A percentile compares a stretch with the other conserved stretches of the same genome.
Evolutionary conservation across 176 grass and related monocot genomes (phyloP).

Genomic region (Rhynchospora tenuis): DNA sequence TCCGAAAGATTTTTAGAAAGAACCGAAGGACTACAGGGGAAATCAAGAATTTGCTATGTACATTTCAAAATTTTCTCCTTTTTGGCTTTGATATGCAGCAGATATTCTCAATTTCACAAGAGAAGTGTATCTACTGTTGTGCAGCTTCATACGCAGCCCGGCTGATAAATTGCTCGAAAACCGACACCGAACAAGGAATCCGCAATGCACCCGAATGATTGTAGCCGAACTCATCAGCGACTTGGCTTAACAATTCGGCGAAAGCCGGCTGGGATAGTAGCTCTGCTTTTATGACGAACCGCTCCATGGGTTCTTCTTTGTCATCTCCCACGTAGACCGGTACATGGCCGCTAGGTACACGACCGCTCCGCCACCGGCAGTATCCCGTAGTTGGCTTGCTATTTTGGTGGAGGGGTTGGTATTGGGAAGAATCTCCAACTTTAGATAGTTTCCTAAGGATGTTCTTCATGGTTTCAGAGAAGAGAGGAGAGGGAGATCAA

Average conservation of each 20-base stretch:
- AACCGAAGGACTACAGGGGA: background rate
- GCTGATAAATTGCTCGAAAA: constrained; percentile 41
- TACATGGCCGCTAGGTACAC: constrained; percentile 60
- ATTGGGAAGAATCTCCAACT: constrained; percentile 46
- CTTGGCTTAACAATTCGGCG: constrained; percentile 58
- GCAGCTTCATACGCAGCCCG: background rate
- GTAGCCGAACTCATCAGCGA: constrained; percentile 95
- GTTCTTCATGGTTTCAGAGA: constrained; percentile 38
- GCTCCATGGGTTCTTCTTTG: constrained; percentile 45
- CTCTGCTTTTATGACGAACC: constrained; percentile 63
- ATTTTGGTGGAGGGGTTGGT: constrained; percentile 31
- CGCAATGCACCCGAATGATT: constrained; percentile 72
- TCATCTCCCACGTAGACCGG: constrained; percentile 86
- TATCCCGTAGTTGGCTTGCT: constrained; percentile 4
- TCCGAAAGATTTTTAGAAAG: background rate
- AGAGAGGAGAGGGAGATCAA: background rate
- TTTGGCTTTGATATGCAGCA: background rate
- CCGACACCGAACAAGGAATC: constrained; percentile 67
- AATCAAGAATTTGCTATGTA: background rate
- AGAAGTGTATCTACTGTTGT: background rate
- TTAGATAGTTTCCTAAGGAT: constrained; percentile 58
- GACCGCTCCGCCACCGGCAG: background rate
- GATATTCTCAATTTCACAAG: background rate
- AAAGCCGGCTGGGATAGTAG: constrained; percentile 61
- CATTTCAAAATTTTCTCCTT: constrained; percentile 9